Evolutionary conservation across 1,284 basidiomycete genomes (phyloP), one percentile per base, ranked within the genome.

Genomic region (Irpex rosettiformis): DNA sequence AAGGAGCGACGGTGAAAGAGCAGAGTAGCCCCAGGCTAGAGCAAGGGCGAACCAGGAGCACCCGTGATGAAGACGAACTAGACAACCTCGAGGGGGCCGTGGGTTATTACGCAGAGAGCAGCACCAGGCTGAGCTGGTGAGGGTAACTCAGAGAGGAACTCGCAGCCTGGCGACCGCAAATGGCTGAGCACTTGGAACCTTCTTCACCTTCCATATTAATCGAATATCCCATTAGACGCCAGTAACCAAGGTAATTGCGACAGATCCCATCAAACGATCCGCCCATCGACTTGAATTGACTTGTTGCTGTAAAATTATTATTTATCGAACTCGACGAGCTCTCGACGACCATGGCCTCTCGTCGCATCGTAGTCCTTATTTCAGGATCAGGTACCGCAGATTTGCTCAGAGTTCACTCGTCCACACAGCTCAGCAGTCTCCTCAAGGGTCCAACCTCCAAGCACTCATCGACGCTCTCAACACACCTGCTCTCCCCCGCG

Each of bases 391-490:
- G 94, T 92, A 65, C 64, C 76, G 67, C 54, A 54, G 45, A 42
- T 27, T 65, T 57, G 58, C 48, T 29, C 43, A 27, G 22, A 18
- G 28, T 54, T 53, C 45, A 16, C 24, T 18, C 18, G 28, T 51
- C 45, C 29, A 30, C 30, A 45, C 48, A 51, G 57, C 61, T 68
- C 58, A 63, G 61, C 67, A 64, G 40, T 63, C 63, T 58, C 29
- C 22, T 51, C 33, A 65, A 97, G 95, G 96, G 45, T 91, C 91
- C 28, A 99, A 99, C 75, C 84, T 99, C 24, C 96, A 98, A 76
- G 96, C 96, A 0, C 81, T 99, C 60, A 93, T 99, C 67, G 92
- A 98, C 72, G 94, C 95, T 4, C 83, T 80, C 64, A 78, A 83
- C 66, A 84, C 89, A 13, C 75, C 81, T 54, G 72, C 82, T 13